Evolutionary conservation across 352 stramenopile species (phyloP).

Genomic region (Globisporangium alternatum): DNA sequence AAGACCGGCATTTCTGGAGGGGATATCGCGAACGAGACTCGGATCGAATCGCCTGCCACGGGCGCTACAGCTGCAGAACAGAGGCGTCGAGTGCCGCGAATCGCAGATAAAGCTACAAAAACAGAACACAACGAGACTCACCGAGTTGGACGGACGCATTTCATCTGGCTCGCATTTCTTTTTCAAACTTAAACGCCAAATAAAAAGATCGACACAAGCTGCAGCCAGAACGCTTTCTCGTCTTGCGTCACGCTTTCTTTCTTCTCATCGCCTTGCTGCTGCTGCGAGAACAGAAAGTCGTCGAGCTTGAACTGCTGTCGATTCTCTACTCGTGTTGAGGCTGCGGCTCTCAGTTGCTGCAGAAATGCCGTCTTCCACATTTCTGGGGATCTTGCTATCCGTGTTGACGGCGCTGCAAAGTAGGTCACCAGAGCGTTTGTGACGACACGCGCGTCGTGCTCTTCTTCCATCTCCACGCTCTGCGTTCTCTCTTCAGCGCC

Average conservation of each 20-base stretch:
- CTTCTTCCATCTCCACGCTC: background rate
- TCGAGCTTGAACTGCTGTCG: background rate
- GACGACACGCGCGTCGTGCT: background rate
- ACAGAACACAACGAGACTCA: conserved; percentile 2
- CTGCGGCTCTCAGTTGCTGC: background rate
- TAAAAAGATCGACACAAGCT: conserved; percentile 61
- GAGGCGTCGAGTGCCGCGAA: background rate
- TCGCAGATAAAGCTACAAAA: background rate
- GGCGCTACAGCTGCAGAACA: background rate
- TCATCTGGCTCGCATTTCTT: background rate
- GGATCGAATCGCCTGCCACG: too few species aligned
- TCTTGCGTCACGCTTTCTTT: conserved; percentile 1
- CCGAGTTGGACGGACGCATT: background rate
- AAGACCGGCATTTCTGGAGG: background rate
- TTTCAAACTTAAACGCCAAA: conserved; percentile 27
- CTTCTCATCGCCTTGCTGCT: background rate
- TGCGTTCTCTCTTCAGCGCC: background rate
- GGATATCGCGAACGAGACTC: background rate
- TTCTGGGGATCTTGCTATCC: conserved; percentile 1
- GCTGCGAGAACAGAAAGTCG: background rate
- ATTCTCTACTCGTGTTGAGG: background rate
- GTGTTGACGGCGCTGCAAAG: background rate
- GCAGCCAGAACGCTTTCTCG: conserved; percentile 52
- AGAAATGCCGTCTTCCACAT: conserved; percentile 4
- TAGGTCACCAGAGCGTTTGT: conserved; percentile 4